These are phyloP conservation scores for Fusarium verrucosum DNA, from an alignment of 2,329 filamentous ascomycete genomes.

Conservation along the genomic window DNA sequence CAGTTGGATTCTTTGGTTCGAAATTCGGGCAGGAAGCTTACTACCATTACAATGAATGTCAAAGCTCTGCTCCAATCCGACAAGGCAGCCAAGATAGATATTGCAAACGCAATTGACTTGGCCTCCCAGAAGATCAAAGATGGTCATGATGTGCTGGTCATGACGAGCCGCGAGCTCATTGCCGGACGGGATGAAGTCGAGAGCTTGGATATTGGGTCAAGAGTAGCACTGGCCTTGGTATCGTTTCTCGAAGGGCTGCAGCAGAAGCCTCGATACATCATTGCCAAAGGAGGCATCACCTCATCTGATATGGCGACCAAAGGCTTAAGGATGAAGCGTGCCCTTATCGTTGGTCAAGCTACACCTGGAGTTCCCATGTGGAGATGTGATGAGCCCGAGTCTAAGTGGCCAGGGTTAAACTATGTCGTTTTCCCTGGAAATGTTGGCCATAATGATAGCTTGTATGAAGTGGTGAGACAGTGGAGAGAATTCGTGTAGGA, in stretches of 20 bases:
- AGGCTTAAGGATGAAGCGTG: conserved; percentile 62
- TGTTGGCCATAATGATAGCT: conserved; percentile 10
- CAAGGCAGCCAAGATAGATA: conserved; percentile 45
- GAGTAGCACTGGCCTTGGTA: conserved; percentile 62
- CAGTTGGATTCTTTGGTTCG: conserved; percentile 58
- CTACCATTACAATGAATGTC: conserved; percentile 59
- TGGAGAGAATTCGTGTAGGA: conserved; percentile 10
- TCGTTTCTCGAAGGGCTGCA: conserved; percentile 57
- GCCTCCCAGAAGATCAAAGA: conserved; percentile 53
- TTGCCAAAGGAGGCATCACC: conserved; percentile 69
- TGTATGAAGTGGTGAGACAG: conserved; percentile 13
- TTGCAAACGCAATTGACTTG: conserved; percentile 43
- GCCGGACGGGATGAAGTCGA: conserved; percentile 56
- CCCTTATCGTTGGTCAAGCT: conserved; percentile 65
- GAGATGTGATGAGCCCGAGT: conserved; percentile 63
- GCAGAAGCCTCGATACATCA: conserved; percentile 63
- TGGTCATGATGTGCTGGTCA: conserved; percentile 64
- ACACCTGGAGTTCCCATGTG: conserved; percentile 67
- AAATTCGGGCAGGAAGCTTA: conserved; percentile 52
- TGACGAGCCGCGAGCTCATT: conserved; percentile 66
- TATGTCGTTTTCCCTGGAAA: conserved; percentile 24
- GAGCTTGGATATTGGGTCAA: conserved; percentile 63
- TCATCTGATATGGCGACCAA: conserved; percentile 68
- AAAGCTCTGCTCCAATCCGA: conserved; percentile 55
- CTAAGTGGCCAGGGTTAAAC: conserved; percentile 51